Conservation (phyloP, 2,329 filamentous ascomycete species). For the Cadophora gregata region DNA sequence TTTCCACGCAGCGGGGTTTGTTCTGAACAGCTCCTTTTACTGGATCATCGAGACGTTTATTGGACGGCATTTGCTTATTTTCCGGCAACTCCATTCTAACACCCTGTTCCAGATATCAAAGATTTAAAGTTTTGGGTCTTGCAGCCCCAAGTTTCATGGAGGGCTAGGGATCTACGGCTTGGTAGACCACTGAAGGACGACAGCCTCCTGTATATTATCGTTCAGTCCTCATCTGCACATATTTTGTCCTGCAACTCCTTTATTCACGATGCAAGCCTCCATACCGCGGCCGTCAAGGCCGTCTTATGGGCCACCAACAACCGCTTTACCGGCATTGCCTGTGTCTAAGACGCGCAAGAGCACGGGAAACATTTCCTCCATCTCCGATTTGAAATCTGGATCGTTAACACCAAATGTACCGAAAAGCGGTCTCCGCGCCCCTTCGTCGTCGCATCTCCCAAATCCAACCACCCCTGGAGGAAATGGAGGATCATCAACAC, state of each 20-base stretch:
- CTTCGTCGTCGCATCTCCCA: constrained; percentile 62
- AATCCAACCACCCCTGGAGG: constrained; percentile 56
- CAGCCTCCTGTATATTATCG: constrained; percentile 27
- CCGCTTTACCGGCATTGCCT: constrained; percentile 76
- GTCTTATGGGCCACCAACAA: constrained; percentile 72
- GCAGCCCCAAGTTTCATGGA: constrained; percentile 39
- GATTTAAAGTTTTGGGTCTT: constrained; percentile 29
- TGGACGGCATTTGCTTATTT: constrained; percentile 28
- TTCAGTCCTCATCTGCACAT: constrained; percentile 24
- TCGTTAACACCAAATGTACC: constrained; percentile 49
- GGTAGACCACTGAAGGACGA: constrained; percentile 31
- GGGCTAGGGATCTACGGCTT: constrained; percentile 27
- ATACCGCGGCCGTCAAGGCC: constrained; percentile 62
- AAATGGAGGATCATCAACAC: constrained; percentile 56
- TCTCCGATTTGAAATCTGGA: constrained; percentile 24
- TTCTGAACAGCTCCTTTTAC: constrained; percentile 20
- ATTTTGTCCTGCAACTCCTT: constrained; percentile 4
- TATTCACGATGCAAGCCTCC: constrained; percentile 31
- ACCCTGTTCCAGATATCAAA: constrained; percentile 26
- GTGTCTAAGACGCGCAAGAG: constrained; percentile 75
- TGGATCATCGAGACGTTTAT: constrained; percentile 28
- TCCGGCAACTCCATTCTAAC: constrained; percentile 20
- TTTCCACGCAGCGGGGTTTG: constrained; percentile 29
- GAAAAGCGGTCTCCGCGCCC: constrained; percentile 63
- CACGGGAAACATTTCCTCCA: constrained; percentile 55